These are phyloP conservation scores for Lactifluus subvellereus DNA, from an alignment of 768 basidiomycete genomes.

Conservation along the genomic window DNA sequence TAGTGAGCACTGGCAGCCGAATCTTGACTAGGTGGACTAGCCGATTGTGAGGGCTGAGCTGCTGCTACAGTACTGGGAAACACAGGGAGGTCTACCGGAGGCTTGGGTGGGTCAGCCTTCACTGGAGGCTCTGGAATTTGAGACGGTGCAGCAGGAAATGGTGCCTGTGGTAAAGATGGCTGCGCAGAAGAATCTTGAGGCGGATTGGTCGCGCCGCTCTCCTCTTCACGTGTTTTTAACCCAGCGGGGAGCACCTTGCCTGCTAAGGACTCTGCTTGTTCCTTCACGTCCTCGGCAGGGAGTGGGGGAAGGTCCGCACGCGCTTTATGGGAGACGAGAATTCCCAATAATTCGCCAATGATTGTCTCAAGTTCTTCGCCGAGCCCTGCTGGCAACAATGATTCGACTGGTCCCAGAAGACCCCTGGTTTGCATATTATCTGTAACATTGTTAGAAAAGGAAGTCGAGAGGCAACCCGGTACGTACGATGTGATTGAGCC, in stretches of 20 bases:
- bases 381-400: neutral
- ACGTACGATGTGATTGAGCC: constrained; percentile 1
- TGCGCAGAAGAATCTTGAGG: neutral
- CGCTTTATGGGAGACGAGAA: neutral
- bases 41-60: neutral
- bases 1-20: neutral
- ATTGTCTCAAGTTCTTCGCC: neutral
- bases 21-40: neutral
- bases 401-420: neutral
- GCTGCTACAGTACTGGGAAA: neutral
- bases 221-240: neutral
- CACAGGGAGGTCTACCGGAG: neutral
- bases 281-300: no score
- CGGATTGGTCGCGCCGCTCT: neutral
- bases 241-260: neutral
- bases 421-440: neutral
- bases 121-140: neutral
- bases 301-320: neutral
- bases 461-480: no score
- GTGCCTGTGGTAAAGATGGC: neutral
- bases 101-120: neutral
- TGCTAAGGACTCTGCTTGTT: neutral
- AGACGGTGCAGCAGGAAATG: neutral
- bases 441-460: constrained; percentile 3
- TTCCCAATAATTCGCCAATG: neutral